Percentiles rank a stretch among this genome's conserved stretches.
Evolutionary conservation across 2,329 filamentous ascomycete genomes (phyloP).

Genomic region (Arthrobotrys conoides): DNA sequence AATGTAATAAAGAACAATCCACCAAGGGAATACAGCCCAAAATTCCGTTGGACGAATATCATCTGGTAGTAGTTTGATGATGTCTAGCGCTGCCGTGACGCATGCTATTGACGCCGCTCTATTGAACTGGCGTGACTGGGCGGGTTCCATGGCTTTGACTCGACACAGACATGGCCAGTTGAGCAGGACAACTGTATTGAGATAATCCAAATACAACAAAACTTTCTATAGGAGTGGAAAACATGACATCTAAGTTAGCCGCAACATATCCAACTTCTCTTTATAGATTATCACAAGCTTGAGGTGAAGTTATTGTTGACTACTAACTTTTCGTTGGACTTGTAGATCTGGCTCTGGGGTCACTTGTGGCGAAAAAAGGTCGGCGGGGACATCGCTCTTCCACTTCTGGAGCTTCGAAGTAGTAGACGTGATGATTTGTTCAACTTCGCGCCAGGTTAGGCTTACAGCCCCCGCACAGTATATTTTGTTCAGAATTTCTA

Average conservation of each 20-base stretch:
- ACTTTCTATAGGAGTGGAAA: conserved; percentile 50
- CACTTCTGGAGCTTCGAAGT: conserved; percentile 48
- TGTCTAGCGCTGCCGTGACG: conserved; percentile 64
- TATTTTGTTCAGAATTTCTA: conserved; percentile 62
- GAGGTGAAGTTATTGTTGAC: conserved; percentile 20
- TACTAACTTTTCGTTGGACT: conserved; percentile 56
- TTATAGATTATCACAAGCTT: conserved; percentile 31
- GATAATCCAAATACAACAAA: conserved; percentile 61
- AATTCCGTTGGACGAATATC: conserved; percentile 61
- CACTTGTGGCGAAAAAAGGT: conserved; percentile 33
- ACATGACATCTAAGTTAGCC: conserved; percentile 39
- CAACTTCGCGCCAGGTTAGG: conserved; percentile 63
- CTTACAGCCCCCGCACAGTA: conserved; percentile 63
- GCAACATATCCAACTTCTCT: conserved; percentile 19
- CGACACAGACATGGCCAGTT: conserved; percentile 63
- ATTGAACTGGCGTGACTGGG: conserved; percentile 63
- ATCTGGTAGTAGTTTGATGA: conserved; percentile 62
- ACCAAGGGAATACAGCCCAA: conserved; percentile 63
- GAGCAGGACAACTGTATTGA: conserved; percentile 62
- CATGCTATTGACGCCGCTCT: conserved; percentile 63
- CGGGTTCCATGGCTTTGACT: conserved; percentile 59
- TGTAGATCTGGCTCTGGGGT: conserved; percentile 35
- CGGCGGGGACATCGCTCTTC: conserved; percentile 37
- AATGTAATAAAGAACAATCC: conserved; percentile 63
- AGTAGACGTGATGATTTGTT: conserved; percentile 57